Percentiles rank a stretch among this genome's conserved stretches.
Evolutionary conservation across 192 early-diverging fungal genomes (phyloP).

Genomic region (Helicostylum pulchrum): DNA sequence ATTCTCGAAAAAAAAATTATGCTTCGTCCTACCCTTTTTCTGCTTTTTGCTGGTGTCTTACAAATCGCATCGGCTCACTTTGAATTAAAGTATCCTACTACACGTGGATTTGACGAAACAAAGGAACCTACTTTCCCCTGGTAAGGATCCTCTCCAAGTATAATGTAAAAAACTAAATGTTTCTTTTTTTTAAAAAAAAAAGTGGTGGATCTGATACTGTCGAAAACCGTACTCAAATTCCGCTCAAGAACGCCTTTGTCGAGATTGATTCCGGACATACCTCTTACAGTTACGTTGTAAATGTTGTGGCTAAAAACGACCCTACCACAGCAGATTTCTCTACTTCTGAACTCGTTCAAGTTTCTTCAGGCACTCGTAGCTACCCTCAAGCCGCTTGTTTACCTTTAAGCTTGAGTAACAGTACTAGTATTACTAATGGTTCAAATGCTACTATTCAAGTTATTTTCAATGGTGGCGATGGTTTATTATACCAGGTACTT

Average conservation of each 20-base stretch:
- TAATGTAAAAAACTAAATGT: no score
- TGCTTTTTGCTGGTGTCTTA: conserved; percentile 1
- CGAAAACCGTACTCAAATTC: conserved; percentile 38
- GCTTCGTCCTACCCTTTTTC: background rate
- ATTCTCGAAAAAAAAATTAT: background rate
- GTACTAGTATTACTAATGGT: conserved; percentile 38
- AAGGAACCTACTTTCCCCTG: conserved; percentile 45
- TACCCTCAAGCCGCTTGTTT: conserved; percentile 42
- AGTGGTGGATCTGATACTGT: conserved; percentile 44
- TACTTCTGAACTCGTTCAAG: conserved; percentile 15
- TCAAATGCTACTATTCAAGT: conserved; percentile 54
- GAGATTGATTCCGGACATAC: conserved; percentile 43
- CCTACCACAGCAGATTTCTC: conserved; percentile 44
- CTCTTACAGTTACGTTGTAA: conserved; percentile 37
- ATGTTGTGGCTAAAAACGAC: conserved; percentile 37
- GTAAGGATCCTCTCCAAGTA: no score
- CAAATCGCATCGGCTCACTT: conserved; percentile 46
- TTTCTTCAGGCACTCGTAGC: conserved; percentile 16
- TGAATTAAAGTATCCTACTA: conserved; percentile 41
- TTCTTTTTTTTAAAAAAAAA: no score
- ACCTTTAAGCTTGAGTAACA: conserved; percentile 32
- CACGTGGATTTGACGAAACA: conserved; percentile 44
- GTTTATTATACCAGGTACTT: conserved; percentile 44
- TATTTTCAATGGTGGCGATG: conserved; percentile 49
- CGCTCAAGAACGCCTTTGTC: conserved; percentile 42